A percentile compares a stretch with the other conserved stretches of the same genome.
These are phyloP conservation scores for Vigna angularis DNA, from an alignment of 306 rosid genomes.

Conservation along the genomic window DNA sequence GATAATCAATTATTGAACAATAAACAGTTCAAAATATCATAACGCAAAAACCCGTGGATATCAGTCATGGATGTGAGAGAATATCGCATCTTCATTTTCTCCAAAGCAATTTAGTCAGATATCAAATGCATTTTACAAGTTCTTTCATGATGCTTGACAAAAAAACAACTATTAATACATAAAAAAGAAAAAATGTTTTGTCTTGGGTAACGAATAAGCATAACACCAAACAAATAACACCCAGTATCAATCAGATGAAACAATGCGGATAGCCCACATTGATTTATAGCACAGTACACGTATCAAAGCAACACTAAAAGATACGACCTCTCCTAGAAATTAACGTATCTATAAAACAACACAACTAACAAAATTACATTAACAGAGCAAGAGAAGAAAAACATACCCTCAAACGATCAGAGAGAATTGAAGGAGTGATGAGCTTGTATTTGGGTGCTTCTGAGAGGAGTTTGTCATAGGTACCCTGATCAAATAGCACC, in stretches of 20 bases:
- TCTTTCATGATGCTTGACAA: background rate
- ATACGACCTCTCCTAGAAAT: background rate
- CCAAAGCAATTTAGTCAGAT: background rate
- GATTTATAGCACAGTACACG: background rate
- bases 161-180: background rate
- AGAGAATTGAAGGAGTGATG: conserved; percentile 75
- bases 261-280: background rate
- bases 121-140: background rate
- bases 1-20: background rate
- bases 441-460: conserved; percentile 86
- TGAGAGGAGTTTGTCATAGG: conserved; percentile 69
- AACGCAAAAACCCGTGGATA: too few species aligned
- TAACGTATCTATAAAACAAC: background rate
- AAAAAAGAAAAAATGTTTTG: background rate
- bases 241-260: background rate
- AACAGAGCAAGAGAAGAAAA: background rate
- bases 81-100: background rate
- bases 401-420: conserved; percentile 75
- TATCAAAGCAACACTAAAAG: background rate
- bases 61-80: background rate
- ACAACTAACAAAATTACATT: background rate
- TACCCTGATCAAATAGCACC: conserved; percentile 74
- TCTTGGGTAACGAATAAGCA: background rate
- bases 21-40: background rate
- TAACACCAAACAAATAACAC: background rate